A percentile compares a stretch with the other conserved stretches of the same genome.
Conservation (phyloP, 1,139 yeast genomes). For the Geotrichum bryndzae region DNA sequence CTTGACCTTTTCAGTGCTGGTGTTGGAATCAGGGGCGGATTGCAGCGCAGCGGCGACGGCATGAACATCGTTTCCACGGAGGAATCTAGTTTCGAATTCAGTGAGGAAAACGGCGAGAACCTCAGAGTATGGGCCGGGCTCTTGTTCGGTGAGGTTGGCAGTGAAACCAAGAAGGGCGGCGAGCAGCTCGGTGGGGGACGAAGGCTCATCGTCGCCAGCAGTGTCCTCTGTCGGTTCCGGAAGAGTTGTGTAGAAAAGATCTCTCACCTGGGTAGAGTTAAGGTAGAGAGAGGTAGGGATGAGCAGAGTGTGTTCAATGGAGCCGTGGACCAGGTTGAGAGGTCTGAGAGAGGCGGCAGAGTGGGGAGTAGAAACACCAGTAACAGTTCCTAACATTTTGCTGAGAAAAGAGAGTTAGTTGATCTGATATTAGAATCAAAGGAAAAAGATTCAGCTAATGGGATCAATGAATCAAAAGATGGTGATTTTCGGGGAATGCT, state of each 20-base stretch:
- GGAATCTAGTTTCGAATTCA: conserved; percentile 79
- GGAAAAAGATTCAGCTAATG: neutral
- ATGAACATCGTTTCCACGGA: conserved; percentile 77
- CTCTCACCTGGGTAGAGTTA: conserved; percentile 79
- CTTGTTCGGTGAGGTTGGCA: conserved; percentile 49
- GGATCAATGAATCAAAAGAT: neutral
- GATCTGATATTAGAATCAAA: neutral
- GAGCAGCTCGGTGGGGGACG: conserved; percentile 79
- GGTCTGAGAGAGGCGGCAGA: conserved; percentile 59
- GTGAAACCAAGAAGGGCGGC: conserved; percentile 80
- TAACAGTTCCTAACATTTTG: conserved; percentile 23
- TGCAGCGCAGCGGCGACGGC: conserved; percentile 73
- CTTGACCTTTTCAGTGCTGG: conserved; percentile 65
- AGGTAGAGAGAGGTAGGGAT: conserved; percentile 80
- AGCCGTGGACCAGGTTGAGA: conserved; percentile 74
- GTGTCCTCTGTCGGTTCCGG: conserved; percentile 76
- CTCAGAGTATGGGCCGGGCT: conserved; percentile 57
- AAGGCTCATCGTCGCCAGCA: conserved; percentile 84
- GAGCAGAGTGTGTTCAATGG: conserved; percentile 78
- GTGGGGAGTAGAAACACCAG: conserved; percentile 42
- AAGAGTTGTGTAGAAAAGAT: conserved; percentile 70
- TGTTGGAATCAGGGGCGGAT: conserved; percentile 43
- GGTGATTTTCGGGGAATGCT: neutral
- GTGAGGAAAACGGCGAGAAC: conserved; percentile 62
- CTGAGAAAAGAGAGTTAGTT: neutral